These are phyloP conservation scores for Cercospora zeae-maydis DNA, from an alignment of 2,329 filamentous ascomycete species.

Conservation along the genomic window DNA sequence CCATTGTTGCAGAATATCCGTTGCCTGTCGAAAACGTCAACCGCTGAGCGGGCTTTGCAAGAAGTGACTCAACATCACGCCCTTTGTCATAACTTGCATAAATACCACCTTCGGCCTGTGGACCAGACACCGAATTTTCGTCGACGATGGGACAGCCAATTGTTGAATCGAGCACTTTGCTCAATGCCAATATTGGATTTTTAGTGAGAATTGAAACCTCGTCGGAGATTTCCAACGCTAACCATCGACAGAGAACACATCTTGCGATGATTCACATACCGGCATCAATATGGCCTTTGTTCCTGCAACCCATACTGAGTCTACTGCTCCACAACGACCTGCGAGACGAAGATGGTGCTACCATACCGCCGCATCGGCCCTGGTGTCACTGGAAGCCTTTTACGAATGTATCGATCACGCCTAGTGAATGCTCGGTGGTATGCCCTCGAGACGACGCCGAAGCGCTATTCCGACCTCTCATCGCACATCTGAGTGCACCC, in stretches of 20 bases:
- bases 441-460: constrained; percentile 74
- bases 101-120: not conserved
- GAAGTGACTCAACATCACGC: constrained; percentile 13
- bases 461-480: constrained; percentile 69
- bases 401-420: constrained; percentile 88
- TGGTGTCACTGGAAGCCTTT: constrained; percentile 66
- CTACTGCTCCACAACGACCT: constrained; percentile 58
- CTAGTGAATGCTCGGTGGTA: constrained; percentile 87
- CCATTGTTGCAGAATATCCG: constrained; percentile 26
- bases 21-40: constrained; percentile 32
- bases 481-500: constrained; percentile 57
- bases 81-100: constrained; percentile 6
- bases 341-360: constrained; percentile 42
- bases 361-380: constrained; percentile 36
- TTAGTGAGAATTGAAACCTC: constrained; percentile 37
- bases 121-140: not conserved
- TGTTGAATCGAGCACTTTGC: constrained; percentile 42
- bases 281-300: constrained; percentile 67
- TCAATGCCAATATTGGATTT: constrained; percentile 50
- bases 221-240: not conserved
- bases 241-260: constrained; percentile 66
- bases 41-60: constrained; percentile 21
- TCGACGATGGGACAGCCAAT: constrained; percentile 27
- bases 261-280: constrained; percentile 90
- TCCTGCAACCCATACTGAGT: constrained; percentile 82